Base-by-base conservation (phyloP, 2,329 filamentous ascomycete genomes). In the Colletotrichum sp. region DNA sequence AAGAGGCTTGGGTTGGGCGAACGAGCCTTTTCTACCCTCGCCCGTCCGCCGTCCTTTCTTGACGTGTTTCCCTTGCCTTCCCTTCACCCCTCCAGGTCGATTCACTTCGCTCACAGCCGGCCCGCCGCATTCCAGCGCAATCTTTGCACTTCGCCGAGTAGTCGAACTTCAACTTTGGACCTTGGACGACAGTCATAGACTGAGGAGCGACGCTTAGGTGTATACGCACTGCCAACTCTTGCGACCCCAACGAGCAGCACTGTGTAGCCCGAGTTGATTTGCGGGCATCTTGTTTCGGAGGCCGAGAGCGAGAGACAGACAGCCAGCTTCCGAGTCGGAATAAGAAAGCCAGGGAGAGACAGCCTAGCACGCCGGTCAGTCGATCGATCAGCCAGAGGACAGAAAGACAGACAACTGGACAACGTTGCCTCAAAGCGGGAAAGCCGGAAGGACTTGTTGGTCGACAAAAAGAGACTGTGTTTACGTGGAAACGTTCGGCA, bases 11-110 rank as follows among this genome's bases (percentile, higher is more conserved):
- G 60, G 68, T 69, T 76, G 60, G 68, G 76, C 76, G 68, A 72
- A 72, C 30, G 72, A 68, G 66, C 73, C 76, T 76, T 77, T 75
- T 76, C 68, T 76, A 77, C 76, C 73, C 73, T 75, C 75, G 72
- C 66, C 71, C 66, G 36, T 75, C 72, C 75, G 62, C 67, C 71
- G 55, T 62, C 49, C 57, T 64, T 34, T 49, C 57, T 63, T 57
- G 72, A 26, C 39, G 39, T 59, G 39, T 39, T 63, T 75, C 60
- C 55, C 44, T 71, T 57, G 62, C 66, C 72, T 68, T 62, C 60
- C 55, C 63, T 55, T 71, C 67, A 67, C 67, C 75, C 75, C 71
- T 71, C 72, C 67, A 75, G 67, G 67, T 67, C 75, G 26, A 63
- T 36, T 62, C 55, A 59, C 49, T 52, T 52, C 28, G 55, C 32